A percentile compares a stretch with the other conserved stretches of the same genome.
Evolutionary conservation across 2,329 filamentous ascomycete genomes (phyloP).

Genomic region (Claviceps fusiformis): DNA sequence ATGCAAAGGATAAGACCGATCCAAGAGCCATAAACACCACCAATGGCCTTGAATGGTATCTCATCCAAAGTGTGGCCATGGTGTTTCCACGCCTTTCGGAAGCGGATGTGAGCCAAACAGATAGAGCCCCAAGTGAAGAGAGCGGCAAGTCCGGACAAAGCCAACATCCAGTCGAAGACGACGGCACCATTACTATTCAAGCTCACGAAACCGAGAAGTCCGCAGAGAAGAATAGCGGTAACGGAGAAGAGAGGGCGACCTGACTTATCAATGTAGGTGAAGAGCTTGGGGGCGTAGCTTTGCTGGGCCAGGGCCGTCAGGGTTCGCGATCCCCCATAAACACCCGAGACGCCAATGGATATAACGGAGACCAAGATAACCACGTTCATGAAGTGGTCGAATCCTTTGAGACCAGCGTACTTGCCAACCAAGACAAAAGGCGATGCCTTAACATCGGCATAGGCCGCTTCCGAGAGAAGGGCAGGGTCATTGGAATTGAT

Average conservation of each 20-base stretch:
- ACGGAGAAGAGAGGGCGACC: constrained; percentile 42
- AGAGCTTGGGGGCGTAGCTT: constrained; percentile 42
- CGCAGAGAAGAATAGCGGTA: constrained; percentile 32
- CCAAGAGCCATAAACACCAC: constrained; percentile 50
- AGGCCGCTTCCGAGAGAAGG: constrained; percentile 32
- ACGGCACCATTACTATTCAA: constrained; percentile 27
- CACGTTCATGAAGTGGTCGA: constrained; percentile 46
- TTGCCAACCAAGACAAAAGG: constrained; percentile 46
- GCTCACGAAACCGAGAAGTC: constrained; percentile 33
- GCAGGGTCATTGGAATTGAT: constrained; percentile 30
- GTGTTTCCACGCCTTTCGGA: constrained; percentile 43
- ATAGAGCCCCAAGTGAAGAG: constrained; percentile 54
- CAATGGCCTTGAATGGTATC: constrained; percentile 48
- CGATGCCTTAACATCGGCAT: constrained; percentile 25
- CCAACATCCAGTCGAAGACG: constrained; percentile 49
- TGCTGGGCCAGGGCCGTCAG: constrained; percentile 45
- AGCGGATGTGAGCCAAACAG: constrained; percentile 50
- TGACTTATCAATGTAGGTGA: constrained; percentile 43
- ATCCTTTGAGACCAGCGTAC: constrained; percentile 36
- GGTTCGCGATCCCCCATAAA: constrained; percentile 46
- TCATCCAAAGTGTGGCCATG: constrained; percentile 51
- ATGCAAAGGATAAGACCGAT: constrained; percentile 45
- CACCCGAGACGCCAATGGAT: constrained; percentile 43
- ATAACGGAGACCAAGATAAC: constrained; percentile 45
- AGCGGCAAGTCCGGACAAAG: constrained; percentile 45